Evolutionary conservation across 2,329 filamentous ascomycete species (phyloP).

Genomic region (Colletotrichum cuscutae): DNA sequence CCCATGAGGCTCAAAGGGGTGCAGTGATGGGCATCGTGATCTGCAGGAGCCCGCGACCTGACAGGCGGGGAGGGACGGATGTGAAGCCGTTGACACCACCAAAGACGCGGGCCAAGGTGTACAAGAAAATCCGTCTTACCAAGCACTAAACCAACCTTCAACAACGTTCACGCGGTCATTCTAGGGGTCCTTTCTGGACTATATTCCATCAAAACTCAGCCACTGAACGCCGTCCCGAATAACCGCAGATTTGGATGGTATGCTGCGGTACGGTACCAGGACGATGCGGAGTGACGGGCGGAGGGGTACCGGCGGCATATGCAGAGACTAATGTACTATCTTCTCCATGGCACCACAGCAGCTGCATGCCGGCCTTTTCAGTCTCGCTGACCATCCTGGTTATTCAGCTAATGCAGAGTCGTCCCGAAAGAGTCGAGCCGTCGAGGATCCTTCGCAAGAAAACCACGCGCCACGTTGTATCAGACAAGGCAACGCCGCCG

Average conservation of each 20-base stretch:
- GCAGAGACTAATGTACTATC: conserved; percentile 21
- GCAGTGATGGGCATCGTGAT: conserved; percentile 14
- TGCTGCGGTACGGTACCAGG: background rate
- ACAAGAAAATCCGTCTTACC: background rate
- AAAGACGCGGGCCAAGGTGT: background rate
- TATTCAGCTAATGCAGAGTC: conserved; percentile 26
- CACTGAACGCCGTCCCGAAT: background rate
- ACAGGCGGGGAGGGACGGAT: conserved; percentile 26
- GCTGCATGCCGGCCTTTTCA: conserved; percentile 23
- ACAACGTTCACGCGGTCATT: background rate
- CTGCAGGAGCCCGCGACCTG: conserved; percentile 28
- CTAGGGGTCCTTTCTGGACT: background rate
- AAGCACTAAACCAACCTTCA: background rate
- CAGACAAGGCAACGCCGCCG: background rate
- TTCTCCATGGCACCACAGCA: conserved; percentile 15
- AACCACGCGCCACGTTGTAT: conserved; percentile 3
- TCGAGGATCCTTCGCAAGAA: conserved; percentile 20
- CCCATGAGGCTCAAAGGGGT: conserved; percentile 31
- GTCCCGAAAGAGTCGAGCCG: conserved; percentile 18
- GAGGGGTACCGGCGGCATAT: conserved; percentile 4
- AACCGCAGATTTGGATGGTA: background rate
- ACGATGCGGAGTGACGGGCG: conserved; percentile 1
- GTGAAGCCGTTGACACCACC: conserved; percentile 17
- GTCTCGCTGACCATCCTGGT: conserved; percentile 24
- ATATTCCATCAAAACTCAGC: background rate